Percentiles rank a stretch among this genome's conserved stretches.
Evolutionary conservation across 129 eudicot species (phyloP).

Genomic region (Pittosporum tobira): DNA sequence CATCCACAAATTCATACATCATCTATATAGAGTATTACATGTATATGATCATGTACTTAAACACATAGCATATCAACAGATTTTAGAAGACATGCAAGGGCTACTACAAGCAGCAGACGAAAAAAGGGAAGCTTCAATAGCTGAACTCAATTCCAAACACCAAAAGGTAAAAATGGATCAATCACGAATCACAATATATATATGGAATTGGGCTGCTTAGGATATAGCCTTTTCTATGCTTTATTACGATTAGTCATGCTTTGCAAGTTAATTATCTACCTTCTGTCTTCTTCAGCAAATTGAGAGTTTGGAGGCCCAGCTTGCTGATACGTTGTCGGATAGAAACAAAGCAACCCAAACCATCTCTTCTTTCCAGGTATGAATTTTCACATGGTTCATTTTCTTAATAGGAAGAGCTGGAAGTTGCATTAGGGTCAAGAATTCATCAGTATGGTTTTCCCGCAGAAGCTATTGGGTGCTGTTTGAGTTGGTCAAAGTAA

Average conservation of each 20-base stretch:
- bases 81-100: constrained; percentile 70
- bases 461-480: constrained; percentile 1
- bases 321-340: constrained; percentile 72
- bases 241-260: not conserved
- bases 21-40: not conserved
- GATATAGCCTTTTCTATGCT: not conserved
- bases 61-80: constrained; percentile 31
- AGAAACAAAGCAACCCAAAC: constrained; percentile 82
- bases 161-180: constrained; percentile 54
- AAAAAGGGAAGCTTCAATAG: constrained; percentile 66
- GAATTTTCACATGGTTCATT: constrained; percentile 10
- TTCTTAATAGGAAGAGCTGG: constrained; percentile 3
- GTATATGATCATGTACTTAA: not conserved
- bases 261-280: not conserved
- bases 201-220: not conserved
- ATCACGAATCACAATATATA: not conserved
- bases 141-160: constrained; percentile 75
- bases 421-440: constrained; percentile 2
- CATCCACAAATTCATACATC: not conserved
- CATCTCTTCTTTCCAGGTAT: constrained; percentile 86
- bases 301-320: constrained; percentile 81
- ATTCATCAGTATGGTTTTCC: not conserved
- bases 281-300: constrained; percentile 47
- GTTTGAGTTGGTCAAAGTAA: not conserved
- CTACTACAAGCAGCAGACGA: constrained; percentile 77